These are phyloP conservation scores for Solanum hybrid DNA, from an alignment of 305 asterid genomes.

Conservation along the genomic window DNA sequence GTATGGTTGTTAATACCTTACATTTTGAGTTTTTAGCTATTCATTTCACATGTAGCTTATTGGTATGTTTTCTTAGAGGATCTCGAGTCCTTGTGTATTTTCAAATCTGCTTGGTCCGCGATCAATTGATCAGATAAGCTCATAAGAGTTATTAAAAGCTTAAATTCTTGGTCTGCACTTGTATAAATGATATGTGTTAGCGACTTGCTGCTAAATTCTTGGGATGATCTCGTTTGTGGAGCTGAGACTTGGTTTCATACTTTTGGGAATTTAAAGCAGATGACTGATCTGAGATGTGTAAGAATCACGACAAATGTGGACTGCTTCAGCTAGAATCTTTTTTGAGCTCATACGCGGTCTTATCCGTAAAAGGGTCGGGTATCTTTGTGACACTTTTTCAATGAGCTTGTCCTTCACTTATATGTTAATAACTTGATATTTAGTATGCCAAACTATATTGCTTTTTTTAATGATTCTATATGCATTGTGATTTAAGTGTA, in stretches of 20 bases:
- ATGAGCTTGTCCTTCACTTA: too few relatives aligned
- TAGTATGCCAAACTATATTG: too few relatives aligned
- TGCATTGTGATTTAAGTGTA: too few relatives aligned
- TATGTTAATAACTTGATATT: too few relatives aligned
- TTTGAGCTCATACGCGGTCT: not conserved
- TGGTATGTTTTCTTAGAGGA: not conserved
- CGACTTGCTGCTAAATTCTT: not conserved
- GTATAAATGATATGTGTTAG: not conserved
- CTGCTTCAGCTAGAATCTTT: not conserved
- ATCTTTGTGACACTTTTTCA: too few relatives aligned
- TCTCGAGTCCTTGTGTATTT: not conserved
- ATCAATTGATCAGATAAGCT: not conserved
- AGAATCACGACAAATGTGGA: not conserved
- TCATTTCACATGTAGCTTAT: not conserved
- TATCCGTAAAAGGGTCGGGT: not conserved
- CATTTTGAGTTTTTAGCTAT: not conserved
- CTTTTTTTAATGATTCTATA: too few relatives aligned
- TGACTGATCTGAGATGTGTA: not conserved
- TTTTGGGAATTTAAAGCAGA: not conserved
- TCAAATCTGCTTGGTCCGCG: slow-evolving; percentile 3
- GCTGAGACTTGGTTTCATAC: not conserved
- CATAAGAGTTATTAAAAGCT: not conserved
- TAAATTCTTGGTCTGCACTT: not conserved
- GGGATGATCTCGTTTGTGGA: not conserved
- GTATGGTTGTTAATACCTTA: not conserved